A percentile compares a stretch with the other conserved stretches of the same genome.
Evolutionary conservation across 352 stramenopile genomes (phyloP).

Genomic region (Globisporangium paroecandrum): DNA sequence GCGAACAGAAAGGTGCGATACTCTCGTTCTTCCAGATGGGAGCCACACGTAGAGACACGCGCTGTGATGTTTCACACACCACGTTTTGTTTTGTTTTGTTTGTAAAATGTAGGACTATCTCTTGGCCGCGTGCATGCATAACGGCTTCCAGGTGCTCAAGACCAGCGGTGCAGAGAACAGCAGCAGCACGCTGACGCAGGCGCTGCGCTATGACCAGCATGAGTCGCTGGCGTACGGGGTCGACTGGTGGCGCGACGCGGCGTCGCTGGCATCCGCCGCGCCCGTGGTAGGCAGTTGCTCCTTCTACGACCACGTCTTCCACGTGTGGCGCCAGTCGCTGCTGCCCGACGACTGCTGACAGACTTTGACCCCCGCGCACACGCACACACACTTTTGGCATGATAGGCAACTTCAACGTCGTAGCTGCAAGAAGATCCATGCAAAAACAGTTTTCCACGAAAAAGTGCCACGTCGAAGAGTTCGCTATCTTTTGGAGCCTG

Average conservation of each 20-base stretch:
- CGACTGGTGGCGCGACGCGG: constrained; percentile 68
- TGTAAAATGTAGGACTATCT: constrained; percentile 45
- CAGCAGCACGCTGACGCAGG: constrained; percentile 18
- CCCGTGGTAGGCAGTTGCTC: constrained; percentile 70
- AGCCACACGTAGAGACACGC: not conserved
- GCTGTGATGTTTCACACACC: no score
- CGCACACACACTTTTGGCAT: no score
- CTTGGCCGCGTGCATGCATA: constrained; percentile 83
- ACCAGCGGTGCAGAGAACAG: constrained; percentile 1
- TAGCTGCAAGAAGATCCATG: no score
- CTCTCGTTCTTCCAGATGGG: not conserved
- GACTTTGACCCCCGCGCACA: not conserved
- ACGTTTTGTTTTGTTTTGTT: not conserved
- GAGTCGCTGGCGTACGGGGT: constrained; percentile 82
- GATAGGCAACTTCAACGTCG: no score
- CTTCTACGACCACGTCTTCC: constrained; percentile 81
- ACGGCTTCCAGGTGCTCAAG: constrained; percentile 77
- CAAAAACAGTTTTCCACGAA: not conserved
- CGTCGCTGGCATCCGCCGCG: constrained; percentile 28
- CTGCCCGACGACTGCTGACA: not conserved
- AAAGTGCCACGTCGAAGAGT: not conserved
- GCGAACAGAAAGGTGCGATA: constrained; percentile 39
- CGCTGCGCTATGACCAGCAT: constrained; percentile 51
- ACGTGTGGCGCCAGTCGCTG: constrained; percentile 50
- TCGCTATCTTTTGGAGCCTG: not conserved